Base-by-base conservation (phyloP, 2,329 filamentous ascomycete genomes). In the Fusarium multiceps region DNA sequence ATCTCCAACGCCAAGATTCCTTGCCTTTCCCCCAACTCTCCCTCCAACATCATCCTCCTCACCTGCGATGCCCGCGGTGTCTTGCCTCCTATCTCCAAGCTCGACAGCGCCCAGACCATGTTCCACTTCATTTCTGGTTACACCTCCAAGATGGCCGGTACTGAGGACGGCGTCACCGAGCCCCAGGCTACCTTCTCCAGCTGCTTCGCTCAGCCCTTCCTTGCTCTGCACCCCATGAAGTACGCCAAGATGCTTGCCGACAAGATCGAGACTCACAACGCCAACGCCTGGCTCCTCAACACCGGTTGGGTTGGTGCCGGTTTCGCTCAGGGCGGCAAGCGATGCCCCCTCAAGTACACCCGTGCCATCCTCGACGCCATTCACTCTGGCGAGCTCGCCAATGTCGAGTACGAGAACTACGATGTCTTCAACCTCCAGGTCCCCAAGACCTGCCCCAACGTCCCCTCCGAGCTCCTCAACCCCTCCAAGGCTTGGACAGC, bases 51-150 rank as follows among this genome's bases (percentile, higher is more conserved):
- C 83, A 93, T 99, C 79, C 92, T 99, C 75, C 90, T 99, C 76
- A 99, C 96, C 69, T 99, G 96, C 85, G 96, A 99, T 78, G 96
- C 96, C 65, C 93, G 96, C 74, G 96, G 96, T 86, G 96, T 99
- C 51, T 90, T 99, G 59, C 96, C 96, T 60, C 96, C 96, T 50
- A 98, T 99, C 84, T 98, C 94, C 77, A 98, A 98, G 88, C 92
- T 99, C 80, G 90, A 92, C 86, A 89, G 92, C 72, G 90, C 93
- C 77, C 96, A 98, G 86, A 97, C 94, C 82, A 98, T 99, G 95
- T 99, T 98, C 91, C 96, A 99, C 88, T 99, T 99, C 90, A 99
- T 99, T 84, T 97, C 93, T 20, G 96, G 96, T 76, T 99, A 99
- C 88, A 99, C 96, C 71, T 98, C 95, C 80, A 99, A 99, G 91